Evolutionary conservation across 257 asterid genomes (phyloP).

Genomic region (Fraxinus cuspidata): DNA sequence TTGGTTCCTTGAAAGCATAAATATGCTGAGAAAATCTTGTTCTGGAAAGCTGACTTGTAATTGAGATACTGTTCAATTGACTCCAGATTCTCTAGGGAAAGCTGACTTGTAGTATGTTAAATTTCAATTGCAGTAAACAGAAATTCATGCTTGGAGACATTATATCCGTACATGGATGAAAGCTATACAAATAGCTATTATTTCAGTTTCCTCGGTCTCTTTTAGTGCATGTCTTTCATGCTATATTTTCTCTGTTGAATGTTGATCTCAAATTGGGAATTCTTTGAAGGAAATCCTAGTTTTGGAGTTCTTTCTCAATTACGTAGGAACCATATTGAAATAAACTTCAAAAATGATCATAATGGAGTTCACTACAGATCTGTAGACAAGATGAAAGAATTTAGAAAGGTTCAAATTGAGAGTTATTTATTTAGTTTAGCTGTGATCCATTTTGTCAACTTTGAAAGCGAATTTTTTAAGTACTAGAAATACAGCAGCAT

Average conservation of each 20-base stretch:
- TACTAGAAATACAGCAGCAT: background rate
- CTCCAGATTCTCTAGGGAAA: background rate
- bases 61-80: background rate
- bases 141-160: background rate
- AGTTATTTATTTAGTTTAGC: background rate
- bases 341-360: background rate
- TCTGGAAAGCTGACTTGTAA: background rate
- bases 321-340: background rate
- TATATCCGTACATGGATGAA: background rate
- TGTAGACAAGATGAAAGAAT: background rate
- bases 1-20: background rate
- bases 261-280: constrained; percentile 1
- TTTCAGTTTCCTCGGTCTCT: too few relatives aligned
- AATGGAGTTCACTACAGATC: background rate
- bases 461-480: background rate
- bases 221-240: background rate
- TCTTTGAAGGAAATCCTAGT: background rate
- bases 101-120: background rate
- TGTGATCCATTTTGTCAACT: background rate
- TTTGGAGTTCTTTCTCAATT: background rate
- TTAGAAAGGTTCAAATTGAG: background rate
- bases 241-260: background rate
- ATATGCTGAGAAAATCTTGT: background rate
- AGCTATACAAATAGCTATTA: background rate
- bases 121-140: background rate